phyloP scores from a whole-genome alignment of 2,329 filamentous ascomycete species.

The Zymoseptoria ardabiliae region DNA sequence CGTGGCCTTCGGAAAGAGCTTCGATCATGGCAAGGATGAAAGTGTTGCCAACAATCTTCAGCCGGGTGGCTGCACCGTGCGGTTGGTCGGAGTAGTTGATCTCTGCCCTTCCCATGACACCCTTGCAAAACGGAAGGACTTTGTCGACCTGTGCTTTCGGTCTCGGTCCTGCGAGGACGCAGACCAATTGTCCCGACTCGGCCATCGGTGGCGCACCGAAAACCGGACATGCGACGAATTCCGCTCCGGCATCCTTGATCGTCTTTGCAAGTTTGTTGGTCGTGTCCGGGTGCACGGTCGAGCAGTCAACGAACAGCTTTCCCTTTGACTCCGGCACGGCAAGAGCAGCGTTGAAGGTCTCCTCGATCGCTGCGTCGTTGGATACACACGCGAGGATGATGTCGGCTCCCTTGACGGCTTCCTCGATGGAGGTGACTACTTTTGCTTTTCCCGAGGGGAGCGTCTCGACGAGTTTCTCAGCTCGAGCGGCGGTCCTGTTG shows the following conservation, averaged over 20 bases:
- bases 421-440: slow-evolving; percentile 56
- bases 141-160: slow-evolving; percentile 52
- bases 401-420: slow-evolving; percentile 60
- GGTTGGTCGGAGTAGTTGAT: slow-evolving; percentile 66
- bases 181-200: slow-evolving; percentile 62
- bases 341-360: slow-evolving; percentile 53
- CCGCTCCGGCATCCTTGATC: slow-evolving; percentile 53
- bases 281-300: slow-evolving; percentile 78
- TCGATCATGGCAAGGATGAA: slow-evolving; percentile 80
- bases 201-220: slow-evolving; percentile 67
- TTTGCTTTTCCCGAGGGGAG: slow-evolving; percentile 57
- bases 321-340: slow-evolving; percentile 54
- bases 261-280: slow-evolving; percentile 58
- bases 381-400: slow-evolving; percentile 77
- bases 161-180: slow-evolving; percentile 64
- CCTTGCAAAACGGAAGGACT: slow-evolving; percentile 62
- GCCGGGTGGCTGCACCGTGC: slow-evolving; percentile 58
- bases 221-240: slow-evolving; percentile 69
- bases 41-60: slow-evolving; percentile 82
- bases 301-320: slow-evolving; percentile 82
- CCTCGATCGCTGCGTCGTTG: slow-evolving; percentile 66
- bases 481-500: slow-evolving; percentile 66
- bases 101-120: slow-evolving; percentile 61
- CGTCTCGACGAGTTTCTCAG: slow-evolving; percentile 54
- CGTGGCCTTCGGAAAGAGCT: slow-evolving; percentile 68